Percentiles rank a stretch among this genome's conserved stretches.
Evolutionary conservation across 1,284 basidiomycete species (phyloP).

Genomic region (Phylloporus sp.): DNA sequence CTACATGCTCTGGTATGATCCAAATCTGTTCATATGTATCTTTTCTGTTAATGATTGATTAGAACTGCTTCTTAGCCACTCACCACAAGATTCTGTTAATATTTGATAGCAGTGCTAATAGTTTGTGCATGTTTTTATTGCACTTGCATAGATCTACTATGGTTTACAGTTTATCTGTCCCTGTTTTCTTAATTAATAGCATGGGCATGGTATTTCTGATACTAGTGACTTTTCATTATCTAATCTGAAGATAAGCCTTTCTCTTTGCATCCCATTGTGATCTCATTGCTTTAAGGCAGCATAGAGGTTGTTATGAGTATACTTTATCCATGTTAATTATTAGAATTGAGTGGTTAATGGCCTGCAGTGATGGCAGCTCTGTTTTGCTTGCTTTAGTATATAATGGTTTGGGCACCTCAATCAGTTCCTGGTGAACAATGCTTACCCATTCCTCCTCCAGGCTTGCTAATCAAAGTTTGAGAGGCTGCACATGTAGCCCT

Average conservation of each 20-base stretch:
- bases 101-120: slow-evolving; percentile 38
- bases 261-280: not conserved
- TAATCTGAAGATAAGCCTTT: not conserved
- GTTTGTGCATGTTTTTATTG: too few species aligned
- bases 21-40: slow-evolving; percentile 44
- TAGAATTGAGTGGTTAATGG: slow-evolving; percentile 24
- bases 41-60: slow-evolving; percentile 34
- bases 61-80: slow-evolving; percentile 23
- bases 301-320: not conserved
- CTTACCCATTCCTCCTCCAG: not conserved
- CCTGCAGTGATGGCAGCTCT: not conserved
- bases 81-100: slow-evolving; percentile 34
- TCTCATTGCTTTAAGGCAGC: not conserved
- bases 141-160: slow-evolving; percentile 30
- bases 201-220: slow-evolving; percentile 34
- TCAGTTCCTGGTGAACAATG: too few species aligned
- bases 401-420: not conserved
- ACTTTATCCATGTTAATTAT: slow-evolving; percentile 23
- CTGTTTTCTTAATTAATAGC: slow-evolving; percentile 37
- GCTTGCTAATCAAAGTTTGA: not conserved
- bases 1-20: slow-evolving; percentile 37
- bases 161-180: slow-evolving; percentile 21
- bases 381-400: not conserved
- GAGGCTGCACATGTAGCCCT: not conserved
- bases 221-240: not conserved